Base-by-base conservation (phyloP, 2,329 filamentous ascomycete genomes). In the Albophoma yamanashiensis region DNA sequence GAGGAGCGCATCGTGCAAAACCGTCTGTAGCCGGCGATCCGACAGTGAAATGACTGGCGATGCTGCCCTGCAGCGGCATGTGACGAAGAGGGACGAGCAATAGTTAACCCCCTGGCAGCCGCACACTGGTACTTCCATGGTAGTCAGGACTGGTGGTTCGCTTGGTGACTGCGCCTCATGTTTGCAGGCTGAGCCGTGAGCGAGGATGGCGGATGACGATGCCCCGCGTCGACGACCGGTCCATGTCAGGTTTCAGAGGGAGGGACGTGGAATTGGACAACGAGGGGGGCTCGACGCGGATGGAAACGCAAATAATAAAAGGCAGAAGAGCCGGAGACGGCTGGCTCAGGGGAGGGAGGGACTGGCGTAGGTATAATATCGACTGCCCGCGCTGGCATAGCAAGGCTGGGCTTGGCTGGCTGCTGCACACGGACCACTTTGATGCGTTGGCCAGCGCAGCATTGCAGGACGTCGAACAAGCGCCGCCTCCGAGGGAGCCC, bases 401-500 rank as follows among this genome's bases (percentile, higher is more conserved):
- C 43, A 39, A 57, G 61, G 59, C 59, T 60, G 61, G 58, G 55
- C 40, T 56, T 31, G 47, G 47, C 47, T 12, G 59, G 56, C 52
- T 47, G 40, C 71, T 73, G 72, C 71, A 73, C 71, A 74, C 70
- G 73, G 72, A 70, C 72, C 73, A 74, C 72, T 72, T 60, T 73
- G 71, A 72, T 74, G 72, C 71, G 71, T 74, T 74, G 71, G 72
- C 71, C 72, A 75, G 70, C 73, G 73, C 73, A 75, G 73, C 70
- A 70, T 64, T 74, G 73, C 73, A 87, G 70, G 60, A 56, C 45
- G 40, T 36, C 50, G 50, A 55, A 55, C 50, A 53, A 36, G 50
- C 50, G 50, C 50, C 50, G 47, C 50, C 50, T 53, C 50, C n/a
- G 27, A 11, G 34, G 34, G 47, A 52, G 47, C 50, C 50, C 50